Conservation (phyloP, 768 basidiomycete genomes). For the Tremella mesenterica region DNA sequence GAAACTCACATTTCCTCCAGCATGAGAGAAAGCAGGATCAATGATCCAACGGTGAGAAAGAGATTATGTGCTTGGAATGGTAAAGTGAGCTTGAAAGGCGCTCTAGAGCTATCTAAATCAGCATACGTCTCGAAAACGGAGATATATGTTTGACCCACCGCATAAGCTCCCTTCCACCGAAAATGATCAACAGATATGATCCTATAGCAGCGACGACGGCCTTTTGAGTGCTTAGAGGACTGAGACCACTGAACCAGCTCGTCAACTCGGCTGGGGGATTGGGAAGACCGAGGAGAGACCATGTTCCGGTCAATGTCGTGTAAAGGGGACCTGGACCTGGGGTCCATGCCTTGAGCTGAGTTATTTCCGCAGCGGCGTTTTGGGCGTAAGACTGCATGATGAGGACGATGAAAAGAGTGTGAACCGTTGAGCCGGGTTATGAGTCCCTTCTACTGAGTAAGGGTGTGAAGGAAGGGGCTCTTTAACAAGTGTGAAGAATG, state of each 20-base stretch:
- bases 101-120: conserved; percentile 36
- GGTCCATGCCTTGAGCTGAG: conserved; percentile 11
- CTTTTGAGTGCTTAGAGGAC: conserved; percentile 69
- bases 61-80: conserved; percentile 87
- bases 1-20: conserved; percentile 65
- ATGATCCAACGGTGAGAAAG: conserved; percentile 72
- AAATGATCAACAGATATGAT: conserved; percentile 80
- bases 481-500: too few species aligned
- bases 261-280: conserved; percentile 48
- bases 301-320: conserved; percentile 23
- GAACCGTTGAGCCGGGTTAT: conserved; percentile 48
- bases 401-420: conserved; percentile 78
- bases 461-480: too few species aligned
- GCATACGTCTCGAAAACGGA: too few species aligned
- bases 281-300: conserved; percentile 23
- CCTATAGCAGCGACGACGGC: conserved; percentile 62
- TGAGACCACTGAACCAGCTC: conserved; percentile 62
- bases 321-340: conserved; percentile 34
- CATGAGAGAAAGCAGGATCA: conserved; percentile 78
- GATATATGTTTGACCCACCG: too few species aligned
- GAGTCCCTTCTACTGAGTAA: not conserved
- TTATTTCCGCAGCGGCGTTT: not conserved
- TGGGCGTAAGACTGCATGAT: not conserved
- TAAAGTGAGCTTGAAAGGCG: conserved; percentile 55
- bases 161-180: conserved; percentile 76